These are phyloP conservation scores for Candida labiduridarum DNA, from an alignment of 1,139 yeast genomes.

Conservation along the genomic window DNA sequence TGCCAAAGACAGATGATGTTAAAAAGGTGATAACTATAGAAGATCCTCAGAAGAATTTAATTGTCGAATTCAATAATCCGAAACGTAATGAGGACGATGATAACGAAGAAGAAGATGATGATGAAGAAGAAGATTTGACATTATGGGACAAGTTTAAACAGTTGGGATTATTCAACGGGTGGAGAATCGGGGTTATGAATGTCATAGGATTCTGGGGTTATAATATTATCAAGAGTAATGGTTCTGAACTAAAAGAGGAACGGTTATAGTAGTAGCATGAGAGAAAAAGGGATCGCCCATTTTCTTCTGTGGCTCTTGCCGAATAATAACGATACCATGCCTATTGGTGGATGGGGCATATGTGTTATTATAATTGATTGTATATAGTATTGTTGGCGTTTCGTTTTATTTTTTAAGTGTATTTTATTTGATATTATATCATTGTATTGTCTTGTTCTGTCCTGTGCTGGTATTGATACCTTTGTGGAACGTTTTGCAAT, in stretches of 20 bases:
- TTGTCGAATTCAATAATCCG: constrained; percentile 44
- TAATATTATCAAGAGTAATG: constrained; percentile 57
- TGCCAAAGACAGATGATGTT: constrained; percentile 39
- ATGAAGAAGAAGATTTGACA: constrained; percentile 10
- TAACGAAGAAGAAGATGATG: constrained; percentile 9
- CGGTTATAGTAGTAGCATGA: constrained; percentile 19
- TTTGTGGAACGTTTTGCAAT: not conserved
- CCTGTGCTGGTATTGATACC: not conserved
- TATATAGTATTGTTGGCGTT: too few relatives aligned
- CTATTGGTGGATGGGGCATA: too few relatives aligned
- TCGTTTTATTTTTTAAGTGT: too few relatives aligned
- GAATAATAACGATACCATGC: too few relatives aligned
- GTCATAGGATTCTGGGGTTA: constrained; percentile 86
- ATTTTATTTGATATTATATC: not conserved
- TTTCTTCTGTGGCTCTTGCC: too few relatives aligned
- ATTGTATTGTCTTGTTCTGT: not conserved
- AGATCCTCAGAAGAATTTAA: constrained; percentile 47
- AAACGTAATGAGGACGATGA: constrained; percentile 6
- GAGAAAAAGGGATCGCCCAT: too few relatives aligned
- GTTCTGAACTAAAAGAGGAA: constrained; percentile 48
- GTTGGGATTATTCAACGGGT: constrained; percentile 74
- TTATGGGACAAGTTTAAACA: constrained; percentile 24
- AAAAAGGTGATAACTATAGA: constrained; percentile 41
- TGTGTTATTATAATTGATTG: too few relatives aligned
- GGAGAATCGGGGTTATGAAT: constrained; percentile 85